Conservation (phyloP, 306 rosid genomes). For the Prinsepia uniflora region DNA sequence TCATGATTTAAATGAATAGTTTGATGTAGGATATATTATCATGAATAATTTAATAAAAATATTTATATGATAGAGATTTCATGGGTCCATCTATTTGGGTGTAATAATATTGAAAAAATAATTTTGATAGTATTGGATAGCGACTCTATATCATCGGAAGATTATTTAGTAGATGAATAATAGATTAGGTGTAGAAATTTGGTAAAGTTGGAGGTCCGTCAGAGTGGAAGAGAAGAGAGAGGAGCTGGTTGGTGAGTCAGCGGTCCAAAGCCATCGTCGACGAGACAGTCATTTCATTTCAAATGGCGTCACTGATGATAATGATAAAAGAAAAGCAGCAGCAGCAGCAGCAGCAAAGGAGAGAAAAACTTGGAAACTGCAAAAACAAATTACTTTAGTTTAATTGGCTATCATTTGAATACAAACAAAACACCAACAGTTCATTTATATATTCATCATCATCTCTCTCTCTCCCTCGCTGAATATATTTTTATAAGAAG, state of each 20-base stretch:
- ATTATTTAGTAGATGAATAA: not conserved
- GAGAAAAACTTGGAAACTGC: slow-evolving; percentile 34
- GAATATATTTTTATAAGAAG: too few relatives aligned
- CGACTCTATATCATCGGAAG: too few relatives aligned
- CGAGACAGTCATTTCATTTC: slow-evolving; percentile 31
- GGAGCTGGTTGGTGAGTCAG: slow-evolving; percentile 30
- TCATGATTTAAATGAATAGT: too few relatives aligned
- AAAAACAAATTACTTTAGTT: not conserved
- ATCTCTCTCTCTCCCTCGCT: too few relatives aligned
- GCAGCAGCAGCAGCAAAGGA: too few relatives aligned
- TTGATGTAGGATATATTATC: too few relatives aligned
- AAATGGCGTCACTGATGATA: slow-evolving; percentile 25
- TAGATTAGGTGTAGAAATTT: slow-evolving; percentile 5
- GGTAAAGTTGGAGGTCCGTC: slow-evolving; percentile 21
- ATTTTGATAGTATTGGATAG: too few relatives aligned
- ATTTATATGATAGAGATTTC: too few relatives aligned
- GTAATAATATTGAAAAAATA: too few relatives aligned
- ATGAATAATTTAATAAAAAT: too few relatives aligned
- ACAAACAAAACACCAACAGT: slow-evolving; percentile 34
- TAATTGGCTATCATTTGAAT: slow-evolving; percentile 30
- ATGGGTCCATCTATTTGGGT: too few relatives aligned
- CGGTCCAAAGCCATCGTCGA: slow-evolving; percentile 28
- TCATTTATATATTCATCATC: slow-evolving; percentile 29
- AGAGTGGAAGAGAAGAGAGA: too few relatives aligned
- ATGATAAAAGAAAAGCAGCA: not conserved